Evolutionary conservation across 768 basidiomycete genomes (phyloP), one percentile per base, ranked within the genome.

Genomic region (Lentinula boryana): DNA sequence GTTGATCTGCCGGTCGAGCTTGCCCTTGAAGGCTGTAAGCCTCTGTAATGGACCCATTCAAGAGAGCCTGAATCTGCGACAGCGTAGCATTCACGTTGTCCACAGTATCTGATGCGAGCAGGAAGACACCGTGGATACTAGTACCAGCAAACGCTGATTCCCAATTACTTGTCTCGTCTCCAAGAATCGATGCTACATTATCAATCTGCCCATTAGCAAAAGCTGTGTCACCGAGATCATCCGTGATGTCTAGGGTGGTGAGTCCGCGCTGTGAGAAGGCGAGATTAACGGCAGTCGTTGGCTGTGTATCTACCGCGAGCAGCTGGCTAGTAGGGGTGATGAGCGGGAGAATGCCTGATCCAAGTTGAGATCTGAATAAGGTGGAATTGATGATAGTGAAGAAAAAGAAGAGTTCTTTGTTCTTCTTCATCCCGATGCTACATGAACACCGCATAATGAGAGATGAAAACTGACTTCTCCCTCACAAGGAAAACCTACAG

Each of bases 391-490:
- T 48, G 9, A 70, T 63, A 5, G 40, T 36, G 52, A 68, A 68
- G 64, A 70, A 70, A 50, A 64, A 66, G 61, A 70, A 70, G 0
- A 67, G 64, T 58, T 70, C 69, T 21, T 58, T 62, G 23, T 64
- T 64, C 62, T 70, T 70, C n/a, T 52, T 44, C 68, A 67, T 67
- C 16, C 69, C 69, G 9, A 60, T 56, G 15, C 61, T 62, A 35
- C 13, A 38, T 16, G 21, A 61, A 41, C 44, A 21, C 36, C 27
- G 7, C 23, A 56, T 13, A 23, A 32, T 23, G 46, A 40, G 21
- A 43, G 5, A 35, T 21, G 4, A 46, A 50, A 21, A 10, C 7
- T 6, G 27, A 40, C 35, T 35, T 7, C 27, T 1, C 9, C 18
- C n/a, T 33, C 46, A 18, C 2, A 9, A 31, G 15, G 38, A 23